Percentiles rank a stretch among this genome's conserved stretches.
These are phyloP conservation scores for Aspergillus amoenus DNA, from an alignment of 2,329 filamentous ascomycete genomes.

Conservation along the genomic window DNA sequence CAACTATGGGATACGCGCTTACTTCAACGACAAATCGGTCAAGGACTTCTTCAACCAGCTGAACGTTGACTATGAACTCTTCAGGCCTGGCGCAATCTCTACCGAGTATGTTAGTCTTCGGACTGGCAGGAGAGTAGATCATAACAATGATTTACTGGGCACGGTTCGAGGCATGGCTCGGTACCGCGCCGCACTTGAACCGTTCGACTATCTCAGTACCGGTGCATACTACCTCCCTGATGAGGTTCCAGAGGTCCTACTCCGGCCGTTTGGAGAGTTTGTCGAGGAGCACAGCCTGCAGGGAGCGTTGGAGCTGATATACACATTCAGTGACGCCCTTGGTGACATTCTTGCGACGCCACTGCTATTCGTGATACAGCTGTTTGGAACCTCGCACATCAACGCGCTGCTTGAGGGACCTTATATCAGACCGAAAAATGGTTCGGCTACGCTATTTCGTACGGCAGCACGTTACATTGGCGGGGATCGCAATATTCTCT, in stretches of 20 bases:
- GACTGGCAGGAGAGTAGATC: constrained; percentile 6
- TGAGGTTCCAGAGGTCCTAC: constrained; percentile 19
- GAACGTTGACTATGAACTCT: constrained; percentile 19
- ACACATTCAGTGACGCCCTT: constrained; percentile 10
- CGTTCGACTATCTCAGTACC: constrained; percentile 8
- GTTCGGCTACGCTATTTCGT: constrained; percentile 17
- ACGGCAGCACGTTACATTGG: constrained; percentile 18
- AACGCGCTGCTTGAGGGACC: constrained; percentile 19
- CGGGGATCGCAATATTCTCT: constrained; percentile 25
- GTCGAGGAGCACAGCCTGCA: constrained; percentile 11
- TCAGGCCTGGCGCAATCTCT: constrained; percentile 16
- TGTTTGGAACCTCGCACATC: constrained; percentile 8
- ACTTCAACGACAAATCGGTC: constrained; percentile 31
- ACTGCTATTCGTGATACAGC: constrained; percentile 8
- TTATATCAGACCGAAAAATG: constrained; percentile 19
- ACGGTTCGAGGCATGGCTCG: background rate
- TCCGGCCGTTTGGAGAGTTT: constrained; percentile 20
- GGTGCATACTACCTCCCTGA: constrained; percentile 40
- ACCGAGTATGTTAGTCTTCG: constrained; percentile 31
- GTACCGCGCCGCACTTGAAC: constrained; percentile 10
- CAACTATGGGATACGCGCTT: constrained; percentile 34
- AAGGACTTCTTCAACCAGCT: constrained; percentile 29
- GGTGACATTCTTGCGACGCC: constrained; percentile 15
- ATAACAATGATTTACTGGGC: background rate
- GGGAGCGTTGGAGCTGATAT: background rate